Conservation (phyloP, 768 basidiomycete species). For the Hygrocybe coccinea region DNA sequence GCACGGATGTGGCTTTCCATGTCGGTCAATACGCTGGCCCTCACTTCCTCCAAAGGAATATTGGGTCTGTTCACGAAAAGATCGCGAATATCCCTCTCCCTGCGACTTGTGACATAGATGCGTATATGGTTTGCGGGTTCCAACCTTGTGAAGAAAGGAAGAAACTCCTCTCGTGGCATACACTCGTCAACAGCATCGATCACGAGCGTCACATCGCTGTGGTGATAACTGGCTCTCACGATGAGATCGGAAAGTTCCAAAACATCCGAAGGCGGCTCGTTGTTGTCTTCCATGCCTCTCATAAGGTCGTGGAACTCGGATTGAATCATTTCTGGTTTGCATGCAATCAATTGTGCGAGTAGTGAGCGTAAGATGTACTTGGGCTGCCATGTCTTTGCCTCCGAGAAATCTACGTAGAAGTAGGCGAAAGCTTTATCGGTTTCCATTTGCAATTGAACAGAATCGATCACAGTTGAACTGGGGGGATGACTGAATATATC, state of each 20-base stretch:
- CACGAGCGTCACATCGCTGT: not conserved
- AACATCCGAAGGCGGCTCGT: not conserved
- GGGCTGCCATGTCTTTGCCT: not conserved
- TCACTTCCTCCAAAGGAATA: not conserved
- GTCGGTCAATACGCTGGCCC: not conserved
- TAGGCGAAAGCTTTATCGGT: not conserved
- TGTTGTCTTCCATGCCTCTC: not conserved
- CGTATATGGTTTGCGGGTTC: not conserved
- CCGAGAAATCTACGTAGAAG: not conserved
- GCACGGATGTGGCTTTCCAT: not conserved
- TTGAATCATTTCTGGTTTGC: not conserved
- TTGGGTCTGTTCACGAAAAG: not conserved
- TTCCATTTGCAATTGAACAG: not conserved
- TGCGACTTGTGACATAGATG: not conserved
- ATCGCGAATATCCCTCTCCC: not conserved
- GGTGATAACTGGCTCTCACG: not conserved
- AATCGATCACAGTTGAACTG: not conserved
- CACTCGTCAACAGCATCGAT: not conserved
- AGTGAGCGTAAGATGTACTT: not conserved
- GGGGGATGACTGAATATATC: not conserved
- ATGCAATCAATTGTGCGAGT: not conserved
- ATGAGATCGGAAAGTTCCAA: not conserved
- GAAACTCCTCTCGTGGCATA: not conserved
- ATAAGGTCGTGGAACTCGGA: not conserved
- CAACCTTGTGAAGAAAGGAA: not conserved